phyloP scores from a whole-genome alignment of 345 rosid species.

The Alliaria petiolata region DNA sequence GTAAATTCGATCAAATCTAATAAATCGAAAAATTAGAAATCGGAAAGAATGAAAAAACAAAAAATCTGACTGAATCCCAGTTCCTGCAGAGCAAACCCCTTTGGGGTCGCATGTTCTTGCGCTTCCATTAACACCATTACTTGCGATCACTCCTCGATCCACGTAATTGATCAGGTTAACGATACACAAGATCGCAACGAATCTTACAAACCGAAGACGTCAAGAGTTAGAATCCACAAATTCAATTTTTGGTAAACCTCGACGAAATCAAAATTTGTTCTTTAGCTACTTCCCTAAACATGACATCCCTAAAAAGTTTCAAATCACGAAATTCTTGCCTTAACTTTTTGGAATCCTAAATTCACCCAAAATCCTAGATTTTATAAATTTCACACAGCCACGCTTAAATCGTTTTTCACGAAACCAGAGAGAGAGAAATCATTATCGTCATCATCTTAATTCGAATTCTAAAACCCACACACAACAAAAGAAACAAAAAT shows the following conservation, averaged over 20 bases:
- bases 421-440: too few relatives aligned
- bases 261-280: not conserved
- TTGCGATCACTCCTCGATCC: conserved; percentile 95
- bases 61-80: conserved; percentile 80
- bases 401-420: not conserved
- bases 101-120: conserved; percentile 49
- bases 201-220: conserved; percentile 40
- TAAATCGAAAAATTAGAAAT: not conserved
- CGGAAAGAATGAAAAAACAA: too few relatives aligned
- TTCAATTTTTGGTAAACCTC: not conserved
- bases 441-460: not conserved
- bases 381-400: not conserved
- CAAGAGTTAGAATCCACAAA: conserved; percentile 11
- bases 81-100: conserved; percentile 64
- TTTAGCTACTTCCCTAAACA: not conserved
- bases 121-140: conserved; percentile 94
- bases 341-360: not conserved
- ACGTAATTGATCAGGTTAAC: conserved; percentile 78
- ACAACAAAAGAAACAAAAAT: too few relatives aligned
- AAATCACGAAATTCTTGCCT: conserved; percentile 11
- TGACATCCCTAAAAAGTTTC: not conserved
- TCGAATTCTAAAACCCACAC: not conserved
- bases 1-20: not conserved
- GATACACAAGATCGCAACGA: conserved; percentile 72
- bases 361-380: not conserved